A percentile compares a stretch with the other conserved stretches of the same genome.
Evolutionary conservation across 2,329 filamentous ascomycete genomes (phyloP).

Genomic region (Tolypocladium tundrense): DNA sequence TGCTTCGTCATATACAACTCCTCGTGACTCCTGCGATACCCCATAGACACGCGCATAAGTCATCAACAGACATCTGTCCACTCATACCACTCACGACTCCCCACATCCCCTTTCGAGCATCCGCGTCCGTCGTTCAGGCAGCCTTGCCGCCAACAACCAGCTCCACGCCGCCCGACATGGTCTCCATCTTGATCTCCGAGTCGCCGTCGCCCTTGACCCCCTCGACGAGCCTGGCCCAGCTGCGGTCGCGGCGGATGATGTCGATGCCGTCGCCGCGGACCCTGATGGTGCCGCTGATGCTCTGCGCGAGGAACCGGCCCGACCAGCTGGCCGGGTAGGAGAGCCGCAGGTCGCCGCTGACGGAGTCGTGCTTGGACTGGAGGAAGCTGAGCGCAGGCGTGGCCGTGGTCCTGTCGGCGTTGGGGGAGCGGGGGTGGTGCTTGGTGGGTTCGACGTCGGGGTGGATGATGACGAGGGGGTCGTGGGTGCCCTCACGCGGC

Average conservation of each 20-base stretch:
- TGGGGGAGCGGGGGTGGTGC: not conserved
- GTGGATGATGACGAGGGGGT: slow-evolving; percentile 11
- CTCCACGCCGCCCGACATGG: slow-evolving; percentile 19
- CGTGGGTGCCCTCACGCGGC: slow-evolving; percentile 6
- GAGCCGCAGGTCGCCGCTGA: slow-evolving; percentile 32
- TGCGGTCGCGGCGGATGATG: slow-evolving; percentile 21
- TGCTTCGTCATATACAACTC: not conserved
- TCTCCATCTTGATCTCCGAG: slow-evolving; percentile 21
- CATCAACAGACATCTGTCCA: not conserved
- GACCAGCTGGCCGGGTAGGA: slow-evolving; percentile 39
- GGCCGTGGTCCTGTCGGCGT: not conserved
- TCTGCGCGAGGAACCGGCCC: slow-evolving; percentile 29
- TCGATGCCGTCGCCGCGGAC: slow-evolving; percentile 32
- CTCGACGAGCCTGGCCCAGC: slow-evolving; percentile 18
- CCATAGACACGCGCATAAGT: not conserved
- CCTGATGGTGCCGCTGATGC: slow-evolving; percentile 28
- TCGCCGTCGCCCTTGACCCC: slow-evolving; percentile 31
- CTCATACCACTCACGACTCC: not conserved
- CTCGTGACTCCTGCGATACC: not conserved
- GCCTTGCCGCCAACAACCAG: slow-evolving; percentile 12
- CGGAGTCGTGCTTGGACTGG: slow-evolving; percentile 29
- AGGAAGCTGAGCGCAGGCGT: slow-evolving; percentile 23
- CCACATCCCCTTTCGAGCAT: not conserved
- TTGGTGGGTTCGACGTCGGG: not conserved
- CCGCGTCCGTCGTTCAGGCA: not conserved